Base-by-base conservation (phyloP, 495 filamentous ascomycete species). In the Xylaria bambusicola region DNA sequence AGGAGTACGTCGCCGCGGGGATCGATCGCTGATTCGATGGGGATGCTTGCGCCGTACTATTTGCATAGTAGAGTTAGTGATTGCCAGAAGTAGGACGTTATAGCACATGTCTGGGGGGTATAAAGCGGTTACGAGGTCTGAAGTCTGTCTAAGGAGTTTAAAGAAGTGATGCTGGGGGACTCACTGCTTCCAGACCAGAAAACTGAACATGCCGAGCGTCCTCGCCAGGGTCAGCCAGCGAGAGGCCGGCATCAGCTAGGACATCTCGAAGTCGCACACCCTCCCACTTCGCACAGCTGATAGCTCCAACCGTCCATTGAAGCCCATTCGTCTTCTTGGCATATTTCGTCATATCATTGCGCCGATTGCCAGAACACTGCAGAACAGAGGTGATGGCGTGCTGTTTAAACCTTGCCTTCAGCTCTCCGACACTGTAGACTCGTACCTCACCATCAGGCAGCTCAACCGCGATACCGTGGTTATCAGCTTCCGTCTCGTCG, bases 41-140 rank as follows among this genome's bases (percentile, higher is more conserved):
- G 84, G 45, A 88, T 84, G 33, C 77, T 82, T 5, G 84, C 80
- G 17, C 77, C 84, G 61, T 88, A 88, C n/a, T n/a, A n/a, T n/a
- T n/a, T n/a, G n/a, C n/a, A n/a, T n/a, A n/a, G n/a, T n/a, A n/a
- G n/a, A n/a, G n/a, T n/a, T n/a, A n/a, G n/a, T n/a, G n/a, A n/a
- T n/a, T n/a, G n/a, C n/a, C n/a, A n/a, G n/a, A n/a, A n/a, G n/a
- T n/a, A n/a, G n/a, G n/a, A n/a, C n/a, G n/a, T n/a, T n/a, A n/a
- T n/a, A n/a, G n/a, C n/a, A n/a, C n/a, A n/a, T n/a, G n/a, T n/a
- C n/a, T n/a, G n/a, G n/a, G n/a, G n/a, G n/a, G n/a, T n/a, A n/a
- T n/a, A n/a, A n/a, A n/a, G n/a, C n/a, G n/a, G n/a, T n/a, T n/a
- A n/a, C n/a, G n/a, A n/a, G n/a, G n/a, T n/a, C n/a, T n/a, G n/a